Evolutionary conservation across 2,329 filamentous ascomycete species (phyloP), one percentile per base, ranked within the genome.

Genomic region (Uncinocarpus reesii): DNA sequence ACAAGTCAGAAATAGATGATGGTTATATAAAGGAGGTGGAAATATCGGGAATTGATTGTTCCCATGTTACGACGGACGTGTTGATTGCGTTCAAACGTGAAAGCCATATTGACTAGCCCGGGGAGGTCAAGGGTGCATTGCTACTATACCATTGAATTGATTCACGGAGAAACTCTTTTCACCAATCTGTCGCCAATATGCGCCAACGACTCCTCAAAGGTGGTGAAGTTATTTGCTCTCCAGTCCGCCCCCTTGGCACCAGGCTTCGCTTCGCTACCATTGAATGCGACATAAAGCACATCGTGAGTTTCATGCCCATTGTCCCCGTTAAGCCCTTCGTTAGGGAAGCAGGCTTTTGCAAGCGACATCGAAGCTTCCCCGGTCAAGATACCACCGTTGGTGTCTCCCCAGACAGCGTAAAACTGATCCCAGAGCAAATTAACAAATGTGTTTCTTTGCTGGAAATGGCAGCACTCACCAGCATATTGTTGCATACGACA

Each of bases 261-360:
- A 0, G 78, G 77, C 0, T 80, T 75, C 0, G 80, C 78, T 4
- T 75, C 71, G 0, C 61, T 48, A 1, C 78, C 78, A 0, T 67
- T 67, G 57, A 83, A 83, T 0, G 76, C 80, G 42, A 83, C 68
- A 60, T 76, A 83, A 29, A 83, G 61, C 0, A 83, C 76, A 59
- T 83, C 78, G 28, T 77, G 70, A 13, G 66, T 62, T 34, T 70
- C 69, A 59, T 82, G 73, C 1, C 80, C 79, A 47, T 62, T 67
- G 58, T 80, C 65, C 2, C 79, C 80, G 31, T 65, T 76, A 26
- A 83, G 64, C 1, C 58, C 58, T 13, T 65, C 58, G 4, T 66
- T 62, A 2, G 76, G 76, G 57, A 72, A 81, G 59, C 78, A 81
- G 16, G 73, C 65, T 26, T 75, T 74, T 1, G 75, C 78, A 6